Base-by-base conservation (phyloP, 179 eudicot species). In the Patellifolia procumbens region DNA sequence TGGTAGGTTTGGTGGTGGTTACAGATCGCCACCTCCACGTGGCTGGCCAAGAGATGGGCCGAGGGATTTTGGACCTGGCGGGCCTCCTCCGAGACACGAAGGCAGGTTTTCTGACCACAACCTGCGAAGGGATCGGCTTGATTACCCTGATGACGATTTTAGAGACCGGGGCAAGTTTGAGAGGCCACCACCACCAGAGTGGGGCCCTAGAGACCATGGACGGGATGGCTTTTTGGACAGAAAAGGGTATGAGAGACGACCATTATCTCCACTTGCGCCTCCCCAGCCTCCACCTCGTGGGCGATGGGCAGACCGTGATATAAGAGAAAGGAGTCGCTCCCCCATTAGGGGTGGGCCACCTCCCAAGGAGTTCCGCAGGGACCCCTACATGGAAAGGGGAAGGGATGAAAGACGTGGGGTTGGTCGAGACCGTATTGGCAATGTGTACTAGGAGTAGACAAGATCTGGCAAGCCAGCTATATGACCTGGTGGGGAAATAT, bases 11-110 rank as follows among this genome's bases (percentile, higher is more conserved):
- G 42, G 86, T 69, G 83, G 81, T 28, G 87, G 96, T 76, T 88
- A 89, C 79, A 85, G 98, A 78, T 92, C 98, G 52, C 89, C 94
- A 26, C 93, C 94, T 10, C 94, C 97, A 76, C 97, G 91, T 72
- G 89, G 86, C 28, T 89, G 89, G 90, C 83, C 81, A 32, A 87
- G 96, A 76, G 93, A 87, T 53, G 88, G 83, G 31, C 96, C 91
- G 2, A 83, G 97, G 74, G 97, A 92, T 15, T 86, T 89, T 45
- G 88, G 88, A 24, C 77, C 80, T 12, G 88, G 87, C 49, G 89
- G 83, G 20, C 96, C 89, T 7, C 96, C 88, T 69, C 86, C 87
- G 4, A 82, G 94, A 79, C 87, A 87, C 70, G 94, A 88, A 72
- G 92, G 85, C 49, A 87, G 98, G 79, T 88, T 91, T 79, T 78